phyloP scores from a whole-genome alignment of 176 grass and related monocot genomes.

The Oryza rufipogon region DNA sequence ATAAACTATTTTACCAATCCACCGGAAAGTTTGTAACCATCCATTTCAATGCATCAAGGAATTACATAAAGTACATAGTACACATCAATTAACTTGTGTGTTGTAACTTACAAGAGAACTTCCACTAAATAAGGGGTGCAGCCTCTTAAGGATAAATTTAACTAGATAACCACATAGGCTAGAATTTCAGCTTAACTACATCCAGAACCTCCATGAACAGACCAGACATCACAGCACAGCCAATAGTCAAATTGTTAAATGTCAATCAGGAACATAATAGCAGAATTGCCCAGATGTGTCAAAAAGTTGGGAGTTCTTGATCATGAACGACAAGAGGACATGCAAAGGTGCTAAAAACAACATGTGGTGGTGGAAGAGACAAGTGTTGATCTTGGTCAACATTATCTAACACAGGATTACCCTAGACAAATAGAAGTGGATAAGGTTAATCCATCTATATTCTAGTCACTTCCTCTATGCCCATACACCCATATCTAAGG shows the following conservation, averaged over 20 bases:
- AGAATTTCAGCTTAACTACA: conserved; percentile 17
- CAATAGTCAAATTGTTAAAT: not conserved
- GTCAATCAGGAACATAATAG: conserved; percentile 22
- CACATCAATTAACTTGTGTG: not conserved
- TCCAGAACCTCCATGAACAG: not conserved
- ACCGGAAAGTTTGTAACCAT: not conserved
- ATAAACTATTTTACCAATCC: not conserved
- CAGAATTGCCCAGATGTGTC: not conserved
- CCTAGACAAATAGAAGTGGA: not conserved
- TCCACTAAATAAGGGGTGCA: not conserved
- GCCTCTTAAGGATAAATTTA: not conserved
- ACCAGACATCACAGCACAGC: not conserved
- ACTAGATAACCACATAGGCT: conserved; percentile 9
- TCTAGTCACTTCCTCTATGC: not conserved
- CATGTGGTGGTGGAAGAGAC: not conserved
- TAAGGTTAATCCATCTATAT: not conserved
- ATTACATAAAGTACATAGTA: conserved; percentile 28
- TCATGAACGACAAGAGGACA: not conserved
- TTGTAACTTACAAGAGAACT: not conserved
- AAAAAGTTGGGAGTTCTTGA: not conserved
- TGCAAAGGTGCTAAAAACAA: not conserved
- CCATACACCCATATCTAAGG: not conserved
- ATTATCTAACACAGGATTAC: not conserved
- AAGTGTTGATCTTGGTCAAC: not conserved
- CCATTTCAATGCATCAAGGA: not conserved